Percentiles rank a stretch among this genome's conserved stretches.
These are phyloP conservation scores for Kurtzmaniella quercitrusa DNA, from an alignment of 1,139 yeast species.

Conservation along the genomic window DNA sequence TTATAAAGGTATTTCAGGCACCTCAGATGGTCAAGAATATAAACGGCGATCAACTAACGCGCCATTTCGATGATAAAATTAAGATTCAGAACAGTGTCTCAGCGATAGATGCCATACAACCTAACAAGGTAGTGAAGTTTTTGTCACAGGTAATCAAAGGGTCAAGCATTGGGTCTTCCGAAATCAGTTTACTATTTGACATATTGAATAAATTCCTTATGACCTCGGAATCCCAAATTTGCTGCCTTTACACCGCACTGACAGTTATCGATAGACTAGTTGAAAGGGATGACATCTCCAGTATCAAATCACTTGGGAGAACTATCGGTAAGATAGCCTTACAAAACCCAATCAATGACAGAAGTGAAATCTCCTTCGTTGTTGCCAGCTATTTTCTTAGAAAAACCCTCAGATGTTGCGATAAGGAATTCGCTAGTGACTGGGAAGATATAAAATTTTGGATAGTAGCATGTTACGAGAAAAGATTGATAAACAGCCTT, in stretches of 20 bases:
- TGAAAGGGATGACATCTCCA: not conserved
- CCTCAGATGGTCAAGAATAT: too few species aligned
- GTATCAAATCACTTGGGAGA: not conserved
- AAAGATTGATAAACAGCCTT: conserved; percentile 17
- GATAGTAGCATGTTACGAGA: conserved; percentile 27
- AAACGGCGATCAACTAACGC: too few species aligned
- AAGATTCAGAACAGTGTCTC: too few species aligned
- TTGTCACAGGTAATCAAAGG: too few species aligned
- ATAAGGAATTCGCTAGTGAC: conserved; percentile 23
- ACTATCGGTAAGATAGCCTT: not conserved
- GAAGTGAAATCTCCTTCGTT: conserved; percentile 30
- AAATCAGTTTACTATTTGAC: not conserved
- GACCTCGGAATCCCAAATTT: not conserved
- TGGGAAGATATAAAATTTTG: conserved; percentile 32
- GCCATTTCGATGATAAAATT: too few species aligned
- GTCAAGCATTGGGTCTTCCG: too few species aligned
- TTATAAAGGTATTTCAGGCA: too few species aligned
- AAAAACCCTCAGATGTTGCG: conserved; percentile 7
- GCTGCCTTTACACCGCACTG: not conserved
- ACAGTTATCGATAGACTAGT: not conserved
- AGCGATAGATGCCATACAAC: too few species aligned
- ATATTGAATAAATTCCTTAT: not conserved
- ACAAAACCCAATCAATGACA: conserved; percentile 15
- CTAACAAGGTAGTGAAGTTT: too few species aligned
- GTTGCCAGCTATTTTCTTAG: conserved; percentile 23